These are phyloP conservation scores for Dovyalis caffra DNA, from an alignment of 345 rosid genomes.

Conservation along the genomic window DNA sequence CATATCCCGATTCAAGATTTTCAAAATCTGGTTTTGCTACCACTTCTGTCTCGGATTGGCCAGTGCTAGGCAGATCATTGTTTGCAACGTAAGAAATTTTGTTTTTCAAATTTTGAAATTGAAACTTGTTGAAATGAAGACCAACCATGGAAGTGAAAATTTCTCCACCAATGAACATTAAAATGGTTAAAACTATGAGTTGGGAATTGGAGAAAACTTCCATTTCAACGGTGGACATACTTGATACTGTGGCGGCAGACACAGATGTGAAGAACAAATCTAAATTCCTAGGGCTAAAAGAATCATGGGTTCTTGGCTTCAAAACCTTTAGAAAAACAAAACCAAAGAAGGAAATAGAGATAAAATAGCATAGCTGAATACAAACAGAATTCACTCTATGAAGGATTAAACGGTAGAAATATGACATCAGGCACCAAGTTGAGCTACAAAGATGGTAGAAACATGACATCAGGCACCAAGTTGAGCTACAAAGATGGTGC, in stretches of 20 bases:
- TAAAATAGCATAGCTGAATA: conserved; percentile 11
- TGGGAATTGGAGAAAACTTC: conserved; percentile 72
- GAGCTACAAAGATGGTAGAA: conserved; percentile 1
- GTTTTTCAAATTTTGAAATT: not conserved
- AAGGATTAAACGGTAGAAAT: not conserved
- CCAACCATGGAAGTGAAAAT: conserved; percentile 49
- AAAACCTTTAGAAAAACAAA: not conserved
- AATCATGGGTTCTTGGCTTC: conserved; percentile 32
- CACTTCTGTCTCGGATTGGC: not conserved
- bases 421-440: not conserved
- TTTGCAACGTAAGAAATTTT: not conserved
- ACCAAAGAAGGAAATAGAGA: conserved; percentile 6
- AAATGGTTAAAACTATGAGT: conserved; percentile 46
- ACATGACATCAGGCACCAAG: not conserved
- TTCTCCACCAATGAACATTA: conserved; percentile 58
- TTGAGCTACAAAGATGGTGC: not conserved
- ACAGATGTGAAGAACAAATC: conserved; percentile 74
- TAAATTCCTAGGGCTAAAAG: conserved; percentile 32
- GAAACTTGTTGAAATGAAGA: conserved; percentile 13
- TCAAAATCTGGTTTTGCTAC: not conserved
- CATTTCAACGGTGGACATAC: conserved; percentile 81
- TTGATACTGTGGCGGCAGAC: conserved; percentile 61
- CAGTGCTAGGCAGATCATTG: not conserved
- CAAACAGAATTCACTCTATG: conserved; percentile 4
- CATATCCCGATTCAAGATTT: not conserved